Base-by-base conservation (phyloP, 495 filamentous ascomycete genomes). In the Tetracladium setigerum region DNA sequence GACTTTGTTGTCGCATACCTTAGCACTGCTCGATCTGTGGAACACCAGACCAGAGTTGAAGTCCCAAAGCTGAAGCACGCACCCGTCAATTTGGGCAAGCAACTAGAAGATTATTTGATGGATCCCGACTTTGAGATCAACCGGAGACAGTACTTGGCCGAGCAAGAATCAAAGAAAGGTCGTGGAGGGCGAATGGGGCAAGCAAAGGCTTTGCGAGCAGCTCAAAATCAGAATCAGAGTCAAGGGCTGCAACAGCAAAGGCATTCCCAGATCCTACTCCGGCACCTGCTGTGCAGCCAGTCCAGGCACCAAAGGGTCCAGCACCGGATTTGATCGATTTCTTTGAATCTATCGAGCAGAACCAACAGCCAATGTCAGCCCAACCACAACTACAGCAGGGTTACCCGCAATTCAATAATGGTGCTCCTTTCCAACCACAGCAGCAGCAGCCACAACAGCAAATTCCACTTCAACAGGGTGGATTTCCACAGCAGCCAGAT, bases 61-160 rank as follows among this genome's bases (percentile, higher is more conserved):
- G 92, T 99, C 15, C 92, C 92, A 12, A 97, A 96, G 66, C 75
- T 99, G 47, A 97, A 96, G 68, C 92, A 99, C 65, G 92, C 92
- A 9, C 94, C 94, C 4, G 87, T 89, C 1, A 94, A 89, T 62
- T 66, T 99, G 38, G 84, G 86, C 2, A 81, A 82, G 6, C 88
- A 94, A 38, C 73, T 99, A 11, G 91, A 96, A 58, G 94, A 97
- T 58, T 95, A 99, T 62, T 66, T 97, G 30, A 85, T 95, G 56
- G 94, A 97, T 56, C 84, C 88, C 14, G 94, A 97, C 62, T 99
- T 99, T 58, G 92, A 99, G 56, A 78, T 88, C 44, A 92, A 96
- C 55, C 75, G 94, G 52, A 78, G 87, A 57, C 91, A 97, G 61
- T 97, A 95, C 61, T 61, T 96, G 38, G 83, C 84, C 0, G 83